Conservation (phyloP, 2,329 filamentous ascomycete species). For the Sporothrix sp. region DNA sequence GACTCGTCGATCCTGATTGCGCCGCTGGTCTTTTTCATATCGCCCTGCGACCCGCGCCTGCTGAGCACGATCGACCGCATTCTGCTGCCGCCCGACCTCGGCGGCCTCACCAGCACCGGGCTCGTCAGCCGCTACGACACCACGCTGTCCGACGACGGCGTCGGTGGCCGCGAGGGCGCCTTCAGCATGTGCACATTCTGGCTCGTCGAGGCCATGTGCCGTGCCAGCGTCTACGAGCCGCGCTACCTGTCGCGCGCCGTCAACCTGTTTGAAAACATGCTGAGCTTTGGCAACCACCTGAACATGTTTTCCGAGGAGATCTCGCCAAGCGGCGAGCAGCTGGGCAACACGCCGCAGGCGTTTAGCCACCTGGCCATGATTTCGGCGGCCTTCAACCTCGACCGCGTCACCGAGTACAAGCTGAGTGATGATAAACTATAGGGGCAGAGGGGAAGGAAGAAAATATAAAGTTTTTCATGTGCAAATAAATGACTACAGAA, state of each 20-base stretch:
- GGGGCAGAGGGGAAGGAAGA: neutral
- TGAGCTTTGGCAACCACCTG: conserved; percentile 66
- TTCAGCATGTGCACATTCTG: conserved; percentile 79
- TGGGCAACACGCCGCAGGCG: conserved; percentile 71
- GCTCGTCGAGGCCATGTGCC: conserved; percentile 68
- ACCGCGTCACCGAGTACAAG: conserved; percentile 36
- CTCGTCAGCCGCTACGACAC: conserved; percentile 69
- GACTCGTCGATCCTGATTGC: conserved; percentile 69
- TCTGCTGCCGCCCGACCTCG: conserved; percentile 61
- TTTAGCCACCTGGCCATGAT: conserved; percentile 69
- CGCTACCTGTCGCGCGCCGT: conserved; percentile 53
- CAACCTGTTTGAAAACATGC: conserved; percentile 67
- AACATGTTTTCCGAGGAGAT: conserved; percentile 76
- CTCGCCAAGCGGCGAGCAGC: conserved; percentile 61
- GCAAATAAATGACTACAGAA: neutral
- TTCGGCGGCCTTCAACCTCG: conserved; percentile 67
- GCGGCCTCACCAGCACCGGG: conserved; percentile 64
- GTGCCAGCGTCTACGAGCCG: conserved; percentile 55
- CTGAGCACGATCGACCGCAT: conserved; percentile 62
- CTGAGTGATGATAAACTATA: conserved; percentile 18
- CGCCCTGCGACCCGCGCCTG: conserved; percentile 68
- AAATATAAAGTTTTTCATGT: neutral
- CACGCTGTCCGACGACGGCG: conserved; percentile 57
- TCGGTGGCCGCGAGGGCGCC: conserved; percentile 64
- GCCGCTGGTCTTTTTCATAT: conserved; percentile 69